These are phyloP conservation scores for Xylariales sp. DNA, from an alignment of 2,329 filamentous ascomycete species.

Conservation along the genomic window DNA sequence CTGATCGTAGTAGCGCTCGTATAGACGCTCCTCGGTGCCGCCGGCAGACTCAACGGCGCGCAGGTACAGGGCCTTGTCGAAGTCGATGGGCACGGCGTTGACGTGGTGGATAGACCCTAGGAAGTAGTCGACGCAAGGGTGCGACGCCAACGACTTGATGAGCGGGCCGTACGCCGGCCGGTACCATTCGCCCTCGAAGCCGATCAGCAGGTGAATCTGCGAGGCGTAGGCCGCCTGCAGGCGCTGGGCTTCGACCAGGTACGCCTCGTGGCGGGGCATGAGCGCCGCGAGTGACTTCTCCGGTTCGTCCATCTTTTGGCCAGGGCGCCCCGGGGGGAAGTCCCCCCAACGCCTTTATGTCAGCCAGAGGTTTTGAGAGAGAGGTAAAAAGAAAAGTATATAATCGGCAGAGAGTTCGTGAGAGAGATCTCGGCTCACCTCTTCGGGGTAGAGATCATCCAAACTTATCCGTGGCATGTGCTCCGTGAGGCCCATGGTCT, in stretches of 20 bases:
- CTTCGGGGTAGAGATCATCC: conserved; percentile 87
- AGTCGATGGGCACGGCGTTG: conserved; percentile 84
- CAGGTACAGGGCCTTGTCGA: conserved; percentile 64
- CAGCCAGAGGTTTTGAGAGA: too few species aligned
- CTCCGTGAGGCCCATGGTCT: conserved; percentile 83
- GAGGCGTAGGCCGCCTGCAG: conserved; percentile 66
- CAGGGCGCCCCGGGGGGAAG: too few species aligned
- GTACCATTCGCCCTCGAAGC: conserved; percentile 93
- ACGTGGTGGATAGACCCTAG: conserved; percentile 92
- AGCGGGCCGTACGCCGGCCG: conserved; percentile 56
- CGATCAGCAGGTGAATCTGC: conserved; percentile 76
- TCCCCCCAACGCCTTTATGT: too few species aligned
- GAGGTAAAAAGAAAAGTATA: too few species aligned
- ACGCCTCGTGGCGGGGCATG: conserved; percentile 60
- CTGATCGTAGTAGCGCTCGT: conserved; percentile 81
- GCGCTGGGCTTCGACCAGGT: conserved; percentile 69
- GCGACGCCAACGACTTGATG: conserved; percentile 53
- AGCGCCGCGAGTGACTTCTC: conserved; percentile 44
- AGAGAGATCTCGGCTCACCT: conserved; percentile 53
- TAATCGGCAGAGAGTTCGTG: too few species aligned
- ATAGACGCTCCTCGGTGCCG: conserved; percentile 62
- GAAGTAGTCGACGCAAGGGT: conserved; percentile 77
- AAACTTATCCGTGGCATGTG: conserved; percentile 81
- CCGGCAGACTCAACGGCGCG: conserved; percentile 49
- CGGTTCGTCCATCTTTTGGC: conserved; percentile 50